Percentiles rank a stretch among this genome's conserved stretches.
phyloP scores from a whole-genome alignment of 768 basidiomycete species.

The Macrolepiota fuliginosa region DNA sequence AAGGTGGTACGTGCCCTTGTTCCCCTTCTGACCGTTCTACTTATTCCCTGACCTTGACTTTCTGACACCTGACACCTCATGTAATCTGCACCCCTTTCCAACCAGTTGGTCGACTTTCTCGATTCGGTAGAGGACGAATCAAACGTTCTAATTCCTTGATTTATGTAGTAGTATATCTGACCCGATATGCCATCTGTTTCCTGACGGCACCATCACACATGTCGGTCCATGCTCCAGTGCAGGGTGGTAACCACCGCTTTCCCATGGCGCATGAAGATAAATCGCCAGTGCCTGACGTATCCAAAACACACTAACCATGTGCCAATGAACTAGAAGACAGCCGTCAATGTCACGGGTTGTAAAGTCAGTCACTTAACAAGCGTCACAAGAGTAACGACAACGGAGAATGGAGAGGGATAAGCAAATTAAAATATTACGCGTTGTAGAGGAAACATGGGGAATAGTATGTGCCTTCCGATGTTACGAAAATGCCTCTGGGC shows the following conservation, averaged over 20 bases:
- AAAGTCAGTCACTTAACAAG: background rate
- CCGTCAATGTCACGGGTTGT: background rate
- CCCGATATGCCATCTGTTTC: background rate
- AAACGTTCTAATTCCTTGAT: constrained; percentile 11
- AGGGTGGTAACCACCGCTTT: background rate
- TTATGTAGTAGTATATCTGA: background rate
- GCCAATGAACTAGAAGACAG: background rate
- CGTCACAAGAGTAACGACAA: background rate
- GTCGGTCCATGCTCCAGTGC: background rate
- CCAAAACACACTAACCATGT: background rate
- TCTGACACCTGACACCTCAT: background rate
- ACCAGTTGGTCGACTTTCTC: constrained; percentile 66
- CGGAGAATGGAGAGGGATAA: constrained; percentile 10
- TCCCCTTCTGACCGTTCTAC: background rate
- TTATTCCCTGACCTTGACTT: background rate
- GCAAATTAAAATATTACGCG: constrained; percentile 2
- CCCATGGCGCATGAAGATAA: background rate
- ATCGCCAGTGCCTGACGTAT: constrained; percentile 3
- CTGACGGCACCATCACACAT: background rate
- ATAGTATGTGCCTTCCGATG: constrained; percentile 3
- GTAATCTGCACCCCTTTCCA: background rate
- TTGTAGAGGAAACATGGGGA: background rate
- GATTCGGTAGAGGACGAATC: constrained; percentile 56
- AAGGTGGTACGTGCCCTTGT: constrained; percentile 45
- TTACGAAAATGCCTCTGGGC: background rate